These are phyloP conservation scores for Stachybotrys elegans DNA, from an alignment of 2,329 filamentous ascomycete genomes.

Conservation along the genomic window DNA sequence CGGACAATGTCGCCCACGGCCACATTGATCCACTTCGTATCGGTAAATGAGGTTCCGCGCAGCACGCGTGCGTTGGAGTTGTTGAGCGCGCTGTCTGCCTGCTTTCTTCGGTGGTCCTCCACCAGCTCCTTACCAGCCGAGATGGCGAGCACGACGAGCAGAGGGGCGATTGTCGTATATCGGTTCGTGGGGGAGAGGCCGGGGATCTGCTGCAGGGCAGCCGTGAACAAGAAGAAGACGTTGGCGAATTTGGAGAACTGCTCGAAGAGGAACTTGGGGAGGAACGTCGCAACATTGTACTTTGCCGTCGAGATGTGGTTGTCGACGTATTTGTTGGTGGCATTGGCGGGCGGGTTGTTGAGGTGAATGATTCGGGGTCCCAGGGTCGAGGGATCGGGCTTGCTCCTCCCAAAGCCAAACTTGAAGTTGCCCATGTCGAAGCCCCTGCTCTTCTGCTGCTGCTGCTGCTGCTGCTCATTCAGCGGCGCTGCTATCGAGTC, in stretches of 20 bases:
- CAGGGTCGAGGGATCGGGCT: conserved; percentile 83
- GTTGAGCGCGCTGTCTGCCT: conserved; percentile 82
- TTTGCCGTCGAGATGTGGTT: conserved; percentile 98
- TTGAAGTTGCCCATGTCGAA: conserved; percentile 77
- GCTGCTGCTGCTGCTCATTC: conserved; percentile 31
- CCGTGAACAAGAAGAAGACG: conserved; percentile 98
- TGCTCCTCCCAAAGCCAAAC: conserved; percentile 81
- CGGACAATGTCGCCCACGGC: conserved; percentile 87
- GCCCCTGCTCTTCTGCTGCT: conserved; percentile 44
- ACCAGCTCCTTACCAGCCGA: conserved; percentile 92
- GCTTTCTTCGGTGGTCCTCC: conserved; percentile 86
- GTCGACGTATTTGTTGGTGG: conserved; percentile 83
- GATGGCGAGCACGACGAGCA: conserved; percentile 84
- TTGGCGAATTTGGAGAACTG: conserved; percentile 99
- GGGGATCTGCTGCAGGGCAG: conserved; percentile 89
- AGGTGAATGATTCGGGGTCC: conserved; percentile 90
- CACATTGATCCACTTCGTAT: conserved; percentile 91
- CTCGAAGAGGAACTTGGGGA: conserved; percentile 96
- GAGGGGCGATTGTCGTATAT: conserved; percentile 95
- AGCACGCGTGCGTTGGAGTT: conserved; percentile 80
- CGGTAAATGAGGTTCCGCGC: conserved; percentile 75
- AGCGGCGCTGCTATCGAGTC: conserved; percentile 33
- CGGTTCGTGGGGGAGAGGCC: conserved; percentile 90
- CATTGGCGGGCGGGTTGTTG: conserved; percentile 93
- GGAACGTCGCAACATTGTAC: conserved; percentile 88